Evolutionary conservation across 805 yeast species (phyloP), one percentile per base, ranked within the genome.

Genomic region (Cyberlindnera nakhonratchasimensis): DNA sequence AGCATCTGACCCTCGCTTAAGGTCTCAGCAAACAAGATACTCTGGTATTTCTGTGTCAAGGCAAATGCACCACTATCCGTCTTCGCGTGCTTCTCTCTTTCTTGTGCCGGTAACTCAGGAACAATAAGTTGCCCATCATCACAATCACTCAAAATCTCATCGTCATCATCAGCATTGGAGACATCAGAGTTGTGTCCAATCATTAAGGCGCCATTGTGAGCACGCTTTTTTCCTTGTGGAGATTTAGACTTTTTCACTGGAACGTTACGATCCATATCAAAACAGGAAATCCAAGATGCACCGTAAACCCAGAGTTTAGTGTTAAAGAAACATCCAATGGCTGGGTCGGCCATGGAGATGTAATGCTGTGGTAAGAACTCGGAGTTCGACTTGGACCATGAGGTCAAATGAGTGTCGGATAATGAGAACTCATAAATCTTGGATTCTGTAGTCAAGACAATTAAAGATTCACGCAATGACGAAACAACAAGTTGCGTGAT

Each of bases 251-350:
- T 59, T 28, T 49, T 61, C 40, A 72, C 62, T 12, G 86, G 83
- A 39, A 80, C 61, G 54, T 82, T 77, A 40, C 70, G 58, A 8
- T 72, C 61, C 50, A 86, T 63, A 61, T 91, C 91, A 37, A 91
- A 73, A 59, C 75, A 85, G 4, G 83, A 75, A 13, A 90, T 51
- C 95, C 96, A 91, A 39, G 76, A 76, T 17, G 85, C 72, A 2
- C 96, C 95, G 77, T 86, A 89, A n/a, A 88, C 64, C 96, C 96
- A 91, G 13, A 84, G 66, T 42, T 77, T 70, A 25, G 65, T 55
- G 2, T 64, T 51, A 13, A 61, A 57, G 57, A 85, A 86, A 11
- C 86, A 62, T 13, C 96, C 96, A 45, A 77, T 72, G 42, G 95
- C 81, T 53, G 82, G 80, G 43, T 85, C 91, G 14, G 74, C 75